Base-by-base conservation (phyloP, 352 stramenopile species). In the Lagenidium giganteum region DNA sequence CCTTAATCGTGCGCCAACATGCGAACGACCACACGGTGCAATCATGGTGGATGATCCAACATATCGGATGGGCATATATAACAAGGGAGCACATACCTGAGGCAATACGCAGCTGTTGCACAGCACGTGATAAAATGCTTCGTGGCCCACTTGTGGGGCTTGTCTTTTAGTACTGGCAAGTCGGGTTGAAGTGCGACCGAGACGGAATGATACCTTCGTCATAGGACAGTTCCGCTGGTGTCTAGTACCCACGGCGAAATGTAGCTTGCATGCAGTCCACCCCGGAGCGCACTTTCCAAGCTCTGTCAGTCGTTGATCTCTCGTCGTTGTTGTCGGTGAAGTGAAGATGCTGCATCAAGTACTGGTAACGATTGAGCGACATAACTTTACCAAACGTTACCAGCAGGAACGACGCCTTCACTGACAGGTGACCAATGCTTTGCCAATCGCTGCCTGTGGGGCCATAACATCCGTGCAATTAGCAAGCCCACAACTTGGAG, bases 1-100 rank as follows among this genome's bases (percentile, higher is more conserved):
- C 33, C 39, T 65, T 46, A 40, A 56, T 30, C 14, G 30, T 57
- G 27, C n/a, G n/a, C n/a, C n/a, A n/a, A n/a, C n/a, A n/a, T n/a
- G n/a, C n/a, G n/a, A n/a, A n/a, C n/a, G n/a, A n/a, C n/a, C n/a
- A n/a, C n/a, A n/a, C n/a, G n/a, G n/a, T n/a, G n/a, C n/a, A n/a
- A n/a, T n/a, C n/a, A n/a, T n/a, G n/a, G n/a, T n/a, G n/a, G n/a
- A n/a, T n/a, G n/a, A n/a, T n/a, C n/a, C n/a, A n/a, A n/a, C n/a
- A n/a, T n/a, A n/a, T n/a, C n/a, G n/a, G n/a, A n/a, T n/a, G n/a
- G n/a, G n/a, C n/a, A n/a, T n/a, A n/a, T n/a, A n/a, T n/a, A n/a
- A n/a, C n/a, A n/a, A n/a, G n/a, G n/a, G n/a, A n/a, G n/a, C n/a
- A n/a, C n/a, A 21, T 44, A 55, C 52, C 45, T 16, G 8, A 55